Conservation (phyloP, 192 early-diverging fungal species). For the Gigaspora rosea region DNA sequence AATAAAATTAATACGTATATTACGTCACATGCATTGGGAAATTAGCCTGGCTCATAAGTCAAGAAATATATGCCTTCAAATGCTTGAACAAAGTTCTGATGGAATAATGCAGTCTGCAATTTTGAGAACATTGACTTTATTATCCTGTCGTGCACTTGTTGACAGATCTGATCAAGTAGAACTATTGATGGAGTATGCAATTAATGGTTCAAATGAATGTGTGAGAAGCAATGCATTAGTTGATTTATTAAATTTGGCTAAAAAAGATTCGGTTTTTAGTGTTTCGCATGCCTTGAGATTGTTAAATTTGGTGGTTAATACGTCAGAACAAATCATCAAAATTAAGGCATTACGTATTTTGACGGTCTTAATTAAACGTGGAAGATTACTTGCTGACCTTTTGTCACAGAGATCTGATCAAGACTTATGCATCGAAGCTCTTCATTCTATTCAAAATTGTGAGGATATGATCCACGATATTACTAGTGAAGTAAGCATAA, state of each 20-base stretch:
- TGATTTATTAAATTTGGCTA: slow-evolving; percentile 4
- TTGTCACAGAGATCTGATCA: not conserved
- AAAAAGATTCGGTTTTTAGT: slow-evolving; percentile 2
- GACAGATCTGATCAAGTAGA: slow-evolving; percentile 15
- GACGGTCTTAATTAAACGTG: slow-evolving; percentile 9
- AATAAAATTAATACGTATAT: slow-evolving; percentile 20
- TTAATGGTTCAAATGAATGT: not conserved
- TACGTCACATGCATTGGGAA: slow-evolving; percentile 29
- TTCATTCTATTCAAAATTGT: slow-evolving; percentile 15
- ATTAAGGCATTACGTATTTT: slow-evolving; percentile 12
- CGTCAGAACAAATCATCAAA: not conserved
- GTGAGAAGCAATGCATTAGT: slow-evolving; percentile 3
- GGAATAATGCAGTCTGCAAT: not conserved
- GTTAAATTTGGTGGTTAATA: not conserved
- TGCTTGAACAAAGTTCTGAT: slow-evolving; percentile 1
- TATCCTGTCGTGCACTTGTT: slow-evolving; percentile 21
- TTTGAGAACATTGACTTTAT: slow-evolving; percentile 18
- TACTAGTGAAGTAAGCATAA: not conserved
- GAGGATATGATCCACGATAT: not conserved
- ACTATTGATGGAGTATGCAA: slow-evolving; percentile 11
- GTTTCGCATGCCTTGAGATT: slow-evolving; percentile 11
- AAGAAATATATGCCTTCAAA: slow-evolving; percentile 8
- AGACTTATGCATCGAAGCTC: not conserved
- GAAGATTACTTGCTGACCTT: not conserved
- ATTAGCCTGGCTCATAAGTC: slow-evolving; percentile 17